Conservation (phyloP, 148 eudicot genomes). For the Chenopodium quinoa region DNA sequence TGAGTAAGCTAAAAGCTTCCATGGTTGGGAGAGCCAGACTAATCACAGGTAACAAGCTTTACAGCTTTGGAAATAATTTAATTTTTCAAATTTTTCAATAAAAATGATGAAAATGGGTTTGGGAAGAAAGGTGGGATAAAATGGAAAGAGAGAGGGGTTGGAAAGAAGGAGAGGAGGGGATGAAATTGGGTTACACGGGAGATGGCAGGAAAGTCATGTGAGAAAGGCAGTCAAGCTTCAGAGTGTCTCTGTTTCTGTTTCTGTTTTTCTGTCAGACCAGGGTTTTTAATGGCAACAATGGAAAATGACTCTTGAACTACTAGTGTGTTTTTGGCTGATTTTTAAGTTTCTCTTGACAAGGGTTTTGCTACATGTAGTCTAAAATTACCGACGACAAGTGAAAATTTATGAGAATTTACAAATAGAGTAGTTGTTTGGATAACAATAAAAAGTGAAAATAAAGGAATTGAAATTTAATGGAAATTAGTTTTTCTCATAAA, state of each 20-base stretch:
- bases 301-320: too few relatives aligned
- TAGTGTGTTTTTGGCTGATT: too few relatives aligned
- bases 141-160: background rate
- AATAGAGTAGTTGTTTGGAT: too few relatives aligned
- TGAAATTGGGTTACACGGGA: background rate
- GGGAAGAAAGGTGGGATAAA: background rate
- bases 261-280: constrained; percentile 5
- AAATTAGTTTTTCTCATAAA: too few relatives aligned
- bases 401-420: too few relatives aligned
- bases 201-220: constrained; percentile 31
- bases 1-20: constrained; percentile 85
- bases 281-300: background rate
- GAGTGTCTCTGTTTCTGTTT: background rate
- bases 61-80: background rate
- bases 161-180: background rate
- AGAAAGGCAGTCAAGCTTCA: background rate
- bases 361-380: too few relatives aligned
- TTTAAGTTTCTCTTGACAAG: too few relatives aligned
- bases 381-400: too few relatives aligned
- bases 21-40: constrained; percentile 84
- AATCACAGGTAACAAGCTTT: background rate
- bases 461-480: too few relatives aligned
- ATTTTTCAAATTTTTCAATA: too few relatives aligned
- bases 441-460: too few relatives aligned
- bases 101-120: background rate